Evolutionary conservation across 768 basidiomycete genomes (phyloP), one percentile per base, ranked within the genome.

Genomic region (Gelatoporia subvermispora): DNA sequence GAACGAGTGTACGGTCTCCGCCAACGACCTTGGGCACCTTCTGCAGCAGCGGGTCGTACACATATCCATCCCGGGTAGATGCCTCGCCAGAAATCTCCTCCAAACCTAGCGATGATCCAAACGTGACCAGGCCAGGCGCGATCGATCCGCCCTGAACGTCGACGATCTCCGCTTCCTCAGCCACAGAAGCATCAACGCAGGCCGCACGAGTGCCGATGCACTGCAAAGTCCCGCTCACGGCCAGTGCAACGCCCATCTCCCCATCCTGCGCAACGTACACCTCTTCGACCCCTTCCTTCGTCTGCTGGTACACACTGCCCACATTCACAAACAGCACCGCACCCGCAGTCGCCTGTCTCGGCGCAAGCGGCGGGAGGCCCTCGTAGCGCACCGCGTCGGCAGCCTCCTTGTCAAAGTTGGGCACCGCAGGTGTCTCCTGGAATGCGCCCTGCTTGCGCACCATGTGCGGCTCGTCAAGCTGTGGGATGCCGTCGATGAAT

Each of bases 401-500:
- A 3, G 73, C 74, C 55, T 85, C 84, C 47, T 75, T 67, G 49
- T 76, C 73, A 55, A 80, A 88, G 55, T 85, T 71, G 3, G 84
- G 83, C 1, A 75, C 76, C 25, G 68, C 63, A 3, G 83, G 82
- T 1, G 67, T 65, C 8, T 67, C 53, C 56, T 92, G 88, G 52
- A 78, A 70, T 7, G 63, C 47, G 1, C 52, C 41, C 0, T 85
- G 79, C 60, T 94, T 93, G 43, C 66, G 41, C 35, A 73, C 61
- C 16, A 76, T 62, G 54, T 72, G 61, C 2, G 82, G 74, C 2
- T 65, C 59, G 39, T 69, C 58, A 2, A 85, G 57, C 57, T 94
- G 91, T 0, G 85, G 60, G 42, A 93, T 84, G 3, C 91, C 92
- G 58, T 94, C 91, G 51, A 93, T 88, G 67, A 76, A 90, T 8